A percentile compares a stretch with the other conserved stretches of the same genome.
Conservation (phyloP, 2,329 filamentous ascomycete species). For the Pyrenophora tritici-repentis region DNA sequence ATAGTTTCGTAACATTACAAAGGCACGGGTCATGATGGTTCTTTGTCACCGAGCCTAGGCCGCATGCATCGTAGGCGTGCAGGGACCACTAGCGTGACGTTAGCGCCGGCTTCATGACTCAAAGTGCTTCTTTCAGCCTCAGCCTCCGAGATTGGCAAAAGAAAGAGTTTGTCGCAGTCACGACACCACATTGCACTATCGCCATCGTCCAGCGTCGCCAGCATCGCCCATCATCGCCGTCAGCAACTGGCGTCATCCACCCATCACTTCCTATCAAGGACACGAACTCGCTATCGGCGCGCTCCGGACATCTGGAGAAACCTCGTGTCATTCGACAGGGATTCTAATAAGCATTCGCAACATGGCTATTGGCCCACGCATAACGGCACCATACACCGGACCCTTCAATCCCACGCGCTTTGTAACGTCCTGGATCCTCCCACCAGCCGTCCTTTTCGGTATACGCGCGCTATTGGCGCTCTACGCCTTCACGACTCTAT, state of each 20-base stretch:
- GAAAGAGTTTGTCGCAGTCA: conserved; percentile 7
- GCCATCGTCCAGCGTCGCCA: conserved; percentile 8
- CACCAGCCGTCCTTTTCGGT: conserved; percentile 65
- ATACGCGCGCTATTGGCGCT: conserved; percentile 59
- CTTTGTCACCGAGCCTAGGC: background rate
- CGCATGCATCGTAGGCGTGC: background rate
- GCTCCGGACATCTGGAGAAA: conserved; percentile 3
- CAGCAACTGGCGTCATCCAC: background rate
- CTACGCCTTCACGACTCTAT: conserved; percentile 71
- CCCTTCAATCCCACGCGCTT: conserved; percentile 61
- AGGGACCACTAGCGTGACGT: background rate
- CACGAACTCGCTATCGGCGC: background rate
- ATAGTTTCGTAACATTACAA: conserved; percentile 7
- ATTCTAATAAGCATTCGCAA: conserved; percentile 9
- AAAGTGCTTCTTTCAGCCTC: conserved; percentile 12
- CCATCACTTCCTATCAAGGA: background rate
- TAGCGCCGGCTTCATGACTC: conserved; percentile 7
- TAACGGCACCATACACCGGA: conserved; percentile 32
- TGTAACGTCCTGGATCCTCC: conserved; percentile 80
- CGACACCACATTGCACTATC: conserved; percentile 15
- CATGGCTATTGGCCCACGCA: conserved; percentile 35
- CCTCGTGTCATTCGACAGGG: conserved; percentile 1
- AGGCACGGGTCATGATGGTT: conserved; percentile 1
- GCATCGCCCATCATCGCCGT: background rate
- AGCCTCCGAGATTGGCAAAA: conserved; percentile 14